Percentiles rank a stretch among this genome's conserved stretches.
Evolutionary conservation across 768 basidiomycete species (phyloP).

Genomic region (Ephemerocybe angulata): DNA sequence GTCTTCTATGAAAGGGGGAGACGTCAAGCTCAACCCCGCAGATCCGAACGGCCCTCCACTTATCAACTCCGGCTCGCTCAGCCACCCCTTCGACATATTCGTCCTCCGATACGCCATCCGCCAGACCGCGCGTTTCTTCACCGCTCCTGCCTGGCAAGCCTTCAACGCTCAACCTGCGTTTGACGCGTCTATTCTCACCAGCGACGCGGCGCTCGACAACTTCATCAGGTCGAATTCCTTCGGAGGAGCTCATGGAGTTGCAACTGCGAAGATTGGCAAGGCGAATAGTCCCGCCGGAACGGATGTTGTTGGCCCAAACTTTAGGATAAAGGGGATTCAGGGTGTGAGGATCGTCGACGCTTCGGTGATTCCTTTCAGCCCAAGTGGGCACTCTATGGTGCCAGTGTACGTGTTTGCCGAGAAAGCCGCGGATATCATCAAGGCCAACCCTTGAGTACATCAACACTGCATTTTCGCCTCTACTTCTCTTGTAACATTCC

Average conservation of each 20-base stretch:
- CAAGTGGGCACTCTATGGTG: background rate
- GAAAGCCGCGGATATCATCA: conserved; percentile 8
- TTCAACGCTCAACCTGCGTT: conserved; percentile 19
- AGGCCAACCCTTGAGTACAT: background rate
- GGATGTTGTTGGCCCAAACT: conserved; percentile 32
- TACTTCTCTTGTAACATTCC: background rate
- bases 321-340: conserved; percentile 26
- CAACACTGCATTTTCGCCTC: too few relatives aligned
- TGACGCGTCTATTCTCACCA: conserved; percentile 18
- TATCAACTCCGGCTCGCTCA: conserved; percentile 21
- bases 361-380: conserved; percentile 16
- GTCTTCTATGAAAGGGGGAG: conserved; percentile 1
- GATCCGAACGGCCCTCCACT: conserved; percentile 19
- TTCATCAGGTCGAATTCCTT: conserved; percentile 15
- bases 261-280: background rate
- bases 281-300: conserved; percentile 16
- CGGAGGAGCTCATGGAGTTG: background rate
- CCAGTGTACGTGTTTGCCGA: conserved; percentile 6
- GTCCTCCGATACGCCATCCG: conserved; percentile 19
- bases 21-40: conserved; percentile 5
- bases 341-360: conserved; percentile 34
- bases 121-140: conserved; percentile 17
- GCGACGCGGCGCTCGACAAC: conserved; percentile 21
- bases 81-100: conserved; percentile 19
- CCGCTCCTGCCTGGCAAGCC: conserved; percentile 18